Percentiles rank a stretch among this genome's conserved stretches.
phyloP scores from a whole-genome alignment of 2,329 filamentous ascomycete genomes.

The Fusarium robinianum region DNA sequence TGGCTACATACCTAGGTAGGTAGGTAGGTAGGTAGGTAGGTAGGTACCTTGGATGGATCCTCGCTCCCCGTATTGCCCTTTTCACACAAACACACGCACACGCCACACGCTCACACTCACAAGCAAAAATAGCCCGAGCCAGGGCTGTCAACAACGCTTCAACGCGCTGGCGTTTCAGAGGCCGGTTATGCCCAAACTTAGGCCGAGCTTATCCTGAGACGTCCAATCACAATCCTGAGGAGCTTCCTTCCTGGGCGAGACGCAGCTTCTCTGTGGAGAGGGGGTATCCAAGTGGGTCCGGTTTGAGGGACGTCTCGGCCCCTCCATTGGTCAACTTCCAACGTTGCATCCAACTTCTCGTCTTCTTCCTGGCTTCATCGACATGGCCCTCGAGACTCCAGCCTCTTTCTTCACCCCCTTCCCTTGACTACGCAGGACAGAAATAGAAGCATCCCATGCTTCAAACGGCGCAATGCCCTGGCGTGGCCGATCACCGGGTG shows the following conservation, averaged over 20 bases:
- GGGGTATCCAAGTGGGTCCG: conserved; percentile 18
- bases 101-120: too few relatives aligned
- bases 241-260: conserved; percentile 37
- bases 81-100: too few relatives aligned
- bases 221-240: conserved; percentile 43
- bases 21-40: too few relatives aligned
- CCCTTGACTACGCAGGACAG: conserved; percentile 25
- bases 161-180: conserved; percentile 38
- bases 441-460: conserved; percentile 26
- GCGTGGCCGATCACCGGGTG: conserved; percentile 20
- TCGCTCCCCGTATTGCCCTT: too few relatives aligned
- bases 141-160: conserved; percentile 31
- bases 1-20: too few relatives aligned
- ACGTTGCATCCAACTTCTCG: conserved; percentile 16
- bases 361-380: conserved; percentile 2
- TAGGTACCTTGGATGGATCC: too few relatives aligned
- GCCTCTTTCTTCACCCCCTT: not conserved
- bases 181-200: conserved; percentile 40
- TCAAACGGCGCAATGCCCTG: conserved; percentile 9
- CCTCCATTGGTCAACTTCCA: conserved; percentile 33
- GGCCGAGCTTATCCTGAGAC: conserved; percentile 38
- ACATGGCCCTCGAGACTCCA: not conserved
- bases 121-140: conserved; percentile 10
- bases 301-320: conserved; percentile 36
- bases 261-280: conserved; percentile 19